Evolutionary conservation across 2,329 filamentous ascomycete species (phyloP).

Genomic region (Alternaria sp.): DNA sequence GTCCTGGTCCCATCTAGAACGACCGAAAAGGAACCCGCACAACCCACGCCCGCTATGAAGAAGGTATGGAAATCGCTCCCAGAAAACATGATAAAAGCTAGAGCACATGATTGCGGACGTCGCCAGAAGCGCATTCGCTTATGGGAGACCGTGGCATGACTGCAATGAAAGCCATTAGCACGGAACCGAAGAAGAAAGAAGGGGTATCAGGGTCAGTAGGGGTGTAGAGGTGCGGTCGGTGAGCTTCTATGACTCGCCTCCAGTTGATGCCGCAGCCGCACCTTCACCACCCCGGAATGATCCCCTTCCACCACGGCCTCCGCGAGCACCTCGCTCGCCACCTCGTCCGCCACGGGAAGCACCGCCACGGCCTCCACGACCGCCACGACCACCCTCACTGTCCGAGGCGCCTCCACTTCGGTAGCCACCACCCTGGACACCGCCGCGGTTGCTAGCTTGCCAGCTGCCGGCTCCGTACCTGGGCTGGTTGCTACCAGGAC

Average conservation of each 20-base stretch:
- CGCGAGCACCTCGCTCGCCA: slow-evolving; percentile 52
- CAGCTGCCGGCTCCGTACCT: slow-evolving; percentile 64
- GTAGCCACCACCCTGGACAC: slow-evolving; percentile 75
- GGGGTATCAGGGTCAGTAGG: slow-evolving; percentile 44
- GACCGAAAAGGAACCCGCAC: slow-evolving; percentile 24
- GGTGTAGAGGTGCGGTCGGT: slow-evolving; percentile 20
- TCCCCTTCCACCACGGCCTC: slow-evolving; percentile 53
- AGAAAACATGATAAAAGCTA: slow-evolving; percentile 27
- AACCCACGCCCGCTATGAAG: slow-evolving; percentile 42
- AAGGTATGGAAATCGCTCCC: slow-evolving; percentile 6
- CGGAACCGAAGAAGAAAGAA: slow-evolving; percentile 32
- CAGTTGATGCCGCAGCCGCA: slow-evolving; percentile 46
- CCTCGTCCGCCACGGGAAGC: slow-evolving; percentile 61
- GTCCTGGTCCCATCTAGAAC: slow-evolving; percentile 2
- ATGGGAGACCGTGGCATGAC: slow-evolving; percentile 3
- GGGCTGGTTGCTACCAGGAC: slow-evolving; percentile 57
- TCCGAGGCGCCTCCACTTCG: slow-evolving; percentile 81
- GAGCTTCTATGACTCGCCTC: slow-evolving; percentile 48
- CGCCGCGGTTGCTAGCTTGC: slow-evolving; percentile 71
- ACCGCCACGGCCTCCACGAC: slow-evolving; percentile 59
- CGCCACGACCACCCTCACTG: slow-evolving; percentile 73
- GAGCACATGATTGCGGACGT: slow-evolving; percentile 7
- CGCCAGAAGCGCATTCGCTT: not conserved
- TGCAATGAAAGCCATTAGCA: slow-evolving; percentile 14
- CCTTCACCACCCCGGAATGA: slow-evolving; percentile 44